phyloP scores from a whole-genome alignment of 2,329 filamentous ascomycete genomes.

The Periconia sp. region DNA sequence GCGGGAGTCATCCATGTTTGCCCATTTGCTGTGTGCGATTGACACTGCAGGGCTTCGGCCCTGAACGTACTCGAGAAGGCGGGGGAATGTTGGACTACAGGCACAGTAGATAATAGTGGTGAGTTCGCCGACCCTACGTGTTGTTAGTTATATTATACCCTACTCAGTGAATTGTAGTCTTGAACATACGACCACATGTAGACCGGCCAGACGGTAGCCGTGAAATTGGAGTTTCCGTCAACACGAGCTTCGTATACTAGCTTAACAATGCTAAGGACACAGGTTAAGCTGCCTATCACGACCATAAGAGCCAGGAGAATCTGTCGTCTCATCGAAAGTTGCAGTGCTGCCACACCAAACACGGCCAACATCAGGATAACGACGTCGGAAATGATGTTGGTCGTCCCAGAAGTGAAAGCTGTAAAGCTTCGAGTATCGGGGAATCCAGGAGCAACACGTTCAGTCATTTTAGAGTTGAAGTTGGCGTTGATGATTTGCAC shows the following conservation, averaged over 20 bases:
- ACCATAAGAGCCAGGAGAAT: slow-evolving; percentile 6
- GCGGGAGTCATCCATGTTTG: not conserved
- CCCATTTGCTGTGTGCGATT: slow-evolving; percentile 2
- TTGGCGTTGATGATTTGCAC: slow-evolving; percentile 22
- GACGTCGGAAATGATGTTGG: slow-evolving; percentile 26
- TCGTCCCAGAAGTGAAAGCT: slow-evolving; percentile 12
- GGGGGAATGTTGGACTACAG: slow-evolving; percentile 11
- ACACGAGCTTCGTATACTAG: slow-evolving; percentile 9
- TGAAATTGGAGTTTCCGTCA: slow-evolving; percentile 4
- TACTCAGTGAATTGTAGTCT: not conserved
- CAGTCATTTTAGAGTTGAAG: slow-evolving; percentile 24
- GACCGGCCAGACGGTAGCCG: slow-evolving; percentile 6
- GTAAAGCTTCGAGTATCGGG: slow-evolving; percentile 16
- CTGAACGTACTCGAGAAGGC: slow-evolving; percentile 9
- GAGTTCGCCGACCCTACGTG: slow-evolving; percentile 7
- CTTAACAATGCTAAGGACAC: slow-evolving; percentile 10
- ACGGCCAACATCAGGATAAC: slow-evolving; percentile 16
- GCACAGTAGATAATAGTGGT: slow-evolving; percentile 9
- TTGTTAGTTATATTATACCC: not conserved
- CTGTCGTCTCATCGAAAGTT: slow-evolving; percentile 5
- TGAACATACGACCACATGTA: slow-evolving; percentile 12
- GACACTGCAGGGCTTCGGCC: not conserved
- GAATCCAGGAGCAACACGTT: slow-evolving; percentile 14
- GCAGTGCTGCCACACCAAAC: slow-evolving; percentile 8
- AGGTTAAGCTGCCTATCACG: slow-evolving; percentile 10